phyloP scores from a whole-genome alignment of 805 yeast genomes.

The Wickerhamiella spandovensis region DNA sequence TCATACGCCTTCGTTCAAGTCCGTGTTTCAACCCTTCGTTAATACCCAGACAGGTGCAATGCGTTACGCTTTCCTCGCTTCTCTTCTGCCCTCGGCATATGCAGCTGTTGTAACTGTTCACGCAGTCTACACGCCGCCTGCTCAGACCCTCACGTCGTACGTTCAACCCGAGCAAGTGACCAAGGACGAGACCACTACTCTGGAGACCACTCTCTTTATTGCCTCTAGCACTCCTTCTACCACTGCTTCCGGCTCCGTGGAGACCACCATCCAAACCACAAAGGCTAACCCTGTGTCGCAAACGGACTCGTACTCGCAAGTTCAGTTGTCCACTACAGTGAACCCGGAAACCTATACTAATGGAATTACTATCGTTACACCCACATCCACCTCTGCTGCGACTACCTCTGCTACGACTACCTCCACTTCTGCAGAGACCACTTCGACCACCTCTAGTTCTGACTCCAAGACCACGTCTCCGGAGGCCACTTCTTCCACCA shows the following conservation, averaged over 20 bases:
- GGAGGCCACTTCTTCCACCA: no score
- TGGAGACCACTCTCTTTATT: conserved; percentile 19
- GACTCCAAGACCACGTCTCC: not conserved
- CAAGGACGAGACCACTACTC: conserved; percentile 15
- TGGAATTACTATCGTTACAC: conserved; percentile 7
- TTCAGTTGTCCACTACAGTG: conserved; percentile 20
- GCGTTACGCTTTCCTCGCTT: not conserved
- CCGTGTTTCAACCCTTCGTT: not conserved
- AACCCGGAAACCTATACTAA: conserved; percentile 23
- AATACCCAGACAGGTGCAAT: not conserved
- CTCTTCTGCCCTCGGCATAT: not conserved
- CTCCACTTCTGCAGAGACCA: not conserved
- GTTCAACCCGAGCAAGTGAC: not conserved
- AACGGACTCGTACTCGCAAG: conserved; percentile 20
- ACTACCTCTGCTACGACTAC: not conserved
- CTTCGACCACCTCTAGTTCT: not conserved
- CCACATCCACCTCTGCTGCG: conserved; percentile 4
- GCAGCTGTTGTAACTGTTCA: conserved; percentile 13
- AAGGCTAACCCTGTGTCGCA: conserved; percentile 25
- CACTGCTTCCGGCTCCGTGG: conserved; percentile 21
- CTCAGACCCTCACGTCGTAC: conserved; percentile 7
- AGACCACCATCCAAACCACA: conserved; percentile 22
- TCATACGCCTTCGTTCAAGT: not conserved
- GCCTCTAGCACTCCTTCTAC: conserved; percentile 23
- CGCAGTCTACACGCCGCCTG: conserved; percentile 10